A percentile compares a stretch with the other conserved stretches of the same genome.
Conservation (phyloP, 352 stramenopile genomes). For the Peronospora belbahrii region DNA sequence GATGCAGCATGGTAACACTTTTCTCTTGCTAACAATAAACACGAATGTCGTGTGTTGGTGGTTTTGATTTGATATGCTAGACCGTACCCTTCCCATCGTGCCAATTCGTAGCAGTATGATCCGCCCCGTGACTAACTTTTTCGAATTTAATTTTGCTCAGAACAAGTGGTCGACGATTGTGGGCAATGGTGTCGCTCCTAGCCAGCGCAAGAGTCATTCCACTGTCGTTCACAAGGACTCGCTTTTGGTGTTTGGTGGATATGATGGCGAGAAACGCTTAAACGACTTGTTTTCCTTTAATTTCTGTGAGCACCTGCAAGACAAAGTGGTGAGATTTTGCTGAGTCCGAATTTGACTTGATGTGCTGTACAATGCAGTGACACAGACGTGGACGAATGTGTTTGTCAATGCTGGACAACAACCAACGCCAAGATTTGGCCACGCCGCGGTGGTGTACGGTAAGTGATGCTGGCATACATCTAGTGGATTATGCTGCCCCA, state of each 20-base stretch:
- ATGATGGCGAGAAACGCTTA: conserved; percentile 87
- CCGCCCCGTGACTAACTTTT: conserved; percentile 86
- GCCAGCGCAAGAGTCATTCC: conserved; percentile 89
- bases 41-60: too few species aligned
- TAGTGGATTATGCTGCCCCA: background rate
- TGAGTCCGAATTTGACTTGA: background rate
- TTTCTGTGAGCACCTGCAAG: conserved; percentile 85
- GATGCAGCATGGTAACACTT: too few species aligned
- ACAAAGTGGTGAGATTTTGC: too few species aligned
- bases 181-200: conserved; percentile 58
- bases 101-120: conserved; percentile 14
- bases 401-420: conserved; percentile 70
- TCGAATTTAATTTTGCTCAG: conserved; percentile 85
- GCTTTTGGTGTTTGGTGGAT: conserved; percentile 93
- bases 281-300: conserved; percentile 95
- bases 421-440: conserved; percentile 91
- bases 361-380: conserved; percentile 32
- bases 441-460: conserved; percentile 89
- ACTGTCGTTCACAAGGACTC: conserved; percentile 87
- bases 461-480: background rate
- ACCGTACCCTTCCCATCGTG: conserved; percentile 14
- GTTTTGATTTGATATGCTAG: conserved; percentile 8
- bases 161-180: conserved; percentile 62
- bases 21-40: too few species aligned
- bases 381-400: conserved; percentile 76